A percentile compares a stretch with the other conserved stretches of the same genome.
These are phyloP conservation scores for Colletotrichum brevisporum DNA, from an alignment of 2,329 filamentous ascomycete genomes.

Conservation along the genomic window DNA sequence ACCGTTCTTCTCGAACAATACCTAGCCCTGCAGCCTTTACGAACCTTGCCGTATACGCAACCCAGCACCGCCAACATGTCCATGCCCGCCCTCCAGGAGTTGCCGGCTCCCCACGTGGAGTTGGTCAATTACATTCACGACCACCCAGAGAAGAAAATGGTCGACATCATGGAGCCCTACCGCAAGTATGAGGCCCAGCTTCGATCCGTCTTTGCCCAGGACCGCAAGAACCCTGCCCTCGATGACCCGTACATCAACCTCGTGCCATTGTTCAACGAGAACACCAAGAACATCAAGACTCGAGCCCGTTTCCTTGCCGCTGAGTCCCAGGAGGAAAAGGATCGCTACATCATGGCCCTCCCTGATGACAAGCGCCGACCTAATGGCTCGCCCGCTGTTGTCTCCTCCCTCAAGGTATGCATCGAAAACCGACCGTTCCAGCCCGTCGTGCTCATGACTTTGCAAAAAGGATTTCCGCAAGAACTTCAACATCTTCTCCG, in stretches of 20 bases:
- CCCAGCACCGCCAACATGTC: conserved; percentile 49
- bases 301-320: conserved; percentile 71
- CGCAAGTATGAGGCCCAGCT: conserved; percentile 77
- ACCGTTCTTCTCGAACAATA: too few species aligned
- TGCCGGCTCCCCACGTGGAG: conserved; percentile 62
- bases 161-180: conserved; percentile 74
- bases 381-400: conserved; percentile 76
- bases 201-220: conserved; percentile 78
- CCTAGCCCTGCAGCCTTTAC: too few species aligned
- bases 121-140: conserved; percentile 68
- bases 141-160: conserved; percentile 67
- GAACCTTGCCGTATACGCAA: too few species aligned
- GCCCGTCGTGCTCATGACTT: too few species aligned
- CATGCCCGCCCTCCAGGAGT: conserved; percentile 55
- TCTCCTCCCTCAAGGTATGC: conserved; percentile 66
- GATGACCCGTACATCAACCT: conserved; percentile 73
- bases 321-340: conserved; percentile 73
- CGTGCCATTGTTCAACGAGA: conserved; percentile 74
- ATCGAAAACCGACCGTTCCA: too few species aligned
- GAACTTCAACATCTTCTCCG: conserved; percentile 87
- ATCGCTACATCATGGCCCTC: conserved; percentile 79
- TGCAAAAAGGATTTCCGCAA: conserved; percentile 72
- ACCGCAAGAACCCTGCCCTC: conserved; percentile 71
- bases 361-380: conserved; percentile 72
- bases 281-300: conserved; percentile 70